Percentiles rank a stretch among this genome's conserved stretches.
These are phyloP conservation scores for Cornus controversa DNA, from an alignment of 148 eudicot genomes.

Conservation along the genomic window DNA sequence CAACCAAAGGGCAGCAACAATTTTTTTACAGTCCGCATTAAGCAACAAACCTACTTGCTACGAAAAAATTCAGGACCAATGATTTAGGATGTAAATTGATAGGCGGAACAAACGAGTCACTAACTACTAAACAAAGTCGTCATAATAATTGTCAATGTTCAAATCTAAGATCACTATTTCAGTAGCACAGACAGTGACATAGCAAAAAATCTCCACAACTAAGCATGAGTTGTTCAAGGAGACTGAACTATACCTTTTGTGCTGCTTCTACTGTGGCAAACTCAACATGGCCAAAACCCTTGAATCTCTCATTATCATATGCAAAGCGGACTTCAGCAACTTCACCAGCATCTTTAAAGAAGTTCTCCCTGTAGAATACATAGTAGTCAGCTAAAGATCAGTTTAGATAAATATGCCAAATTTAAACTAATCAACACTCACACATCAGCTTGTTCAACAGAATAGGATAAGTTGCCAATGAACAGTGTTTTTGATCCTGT, in stretches of 20 bases:
- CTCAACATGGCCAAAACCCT: conserved; percentile 88
- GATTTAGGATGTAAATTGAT: neutral
- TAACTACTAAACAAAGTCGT: neutral
- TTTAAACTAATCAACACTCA: conserved; percentile 30
- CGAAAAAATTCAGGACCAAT: neutral
- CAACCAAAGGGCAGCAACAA: too few relatives aligned
- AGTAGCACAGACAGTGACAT: neutral
- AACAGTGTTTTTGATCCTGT: conserved; percentile 70
- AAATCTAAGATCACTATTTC: neutral
- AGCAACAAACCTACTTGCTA: neutral
- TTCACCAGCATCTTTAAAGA: conserved; percentile 66
- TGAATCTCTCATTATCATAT: conserved; percentile 49
- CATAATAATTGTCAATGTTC: neutral
- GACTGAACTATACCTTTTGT: conserved; percentile 44
- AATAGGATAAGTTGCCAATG: conserved; percentile 66
- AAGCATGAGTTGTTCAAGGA: neutral
- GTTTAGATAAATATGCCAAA: neutral
- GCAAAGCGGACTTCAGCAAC: conserved; percentile 66
- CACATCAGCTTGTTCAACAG: conserved; percentile 63
- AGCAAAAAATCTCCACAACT: too few relatives aligned
- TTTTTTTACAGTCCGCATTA: too few relatives aligned
- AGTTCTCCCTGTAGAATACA: conserved; percentile 47
- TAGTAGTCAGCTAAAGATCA: neutral
- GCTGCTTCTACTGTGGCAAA: conserved; percentile 75
- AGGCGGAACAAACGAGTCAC: neutral